phyloP scores from a whole-genome alignment of 441 rosid genomes.

The Flueggea neowawraea region DNA sequence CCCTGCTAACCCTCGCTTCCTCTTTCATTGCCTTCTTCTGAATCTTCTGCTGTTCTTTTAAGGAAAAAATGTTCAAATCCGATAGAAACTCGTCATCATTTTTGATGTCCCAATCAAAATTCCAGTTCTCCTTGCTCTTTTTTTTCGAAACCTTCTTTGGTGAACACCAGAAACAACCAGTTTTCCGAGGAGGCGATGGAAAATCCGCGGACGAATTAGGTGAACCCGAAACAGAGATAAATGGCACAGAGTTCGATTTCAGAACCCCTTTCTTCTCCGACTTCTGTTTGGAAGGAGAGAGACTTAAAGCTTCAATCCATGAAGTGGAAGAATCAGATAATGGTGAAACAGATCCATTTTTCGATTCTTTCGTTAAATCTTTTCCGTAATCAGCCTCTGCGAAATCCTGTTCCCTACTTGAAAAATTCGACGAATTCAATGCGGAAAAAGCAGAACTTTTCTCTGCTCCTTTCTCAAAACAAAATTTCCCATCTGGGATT shows the following conservation, averaged over 20 bases:
- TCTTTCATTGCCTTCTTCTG: conserved; percentile 57
- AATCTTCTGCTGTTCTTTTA: conserved; percentile 47
- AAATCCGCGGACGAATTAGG: conserved; percentile 27
- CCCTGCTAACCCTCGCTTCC: conserved; percentile 54
- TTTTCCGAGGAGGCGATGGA: conserved; percentile 49
- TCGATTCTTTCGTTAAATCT: conserved; percentile 13
- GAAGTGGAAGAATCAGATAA: conserved; percentile 6
- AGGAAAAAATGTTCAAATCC: conserved; percentile 46
- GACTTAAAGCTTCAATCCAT: not conserved
- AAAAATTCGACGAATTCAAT: conserved; percentile 2
- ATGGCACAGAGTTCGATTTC: conserved; percentile 17
- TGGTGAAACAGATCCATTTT: conserved; percentile 15
- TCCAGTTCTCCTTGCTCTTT: conserved; percentile 31
- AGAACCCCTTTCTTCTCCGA: conserved; percentile 12
- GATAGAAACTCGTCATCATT: conserved; percentile 45
- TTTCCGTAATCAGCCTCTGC: conserved; percentile 4
- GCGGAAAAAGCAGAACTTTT: conserved; percentile 10
- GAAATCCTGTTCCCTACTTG: conserved; percentile 7
- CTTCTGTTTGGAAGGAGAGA: conserved; percentile 12
- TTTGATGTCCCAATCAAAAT: conserved; percentile 25
- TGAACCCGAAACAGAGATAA: conserved; percentile 22
- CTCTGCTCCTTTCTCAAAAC: conserved; percentile 6
- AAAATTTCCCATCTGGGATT: conserved; percentile 17
- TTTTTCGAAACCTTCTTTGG: conserved; percentile 38
- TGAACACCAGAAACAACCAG: conserved; percentile 71